Evolutionary conservation across 371 early-diverging fungal genomes (phyloP), one percentile per base, ranked within the genome.

Genomic region (Mortierella sp.): DNA sequence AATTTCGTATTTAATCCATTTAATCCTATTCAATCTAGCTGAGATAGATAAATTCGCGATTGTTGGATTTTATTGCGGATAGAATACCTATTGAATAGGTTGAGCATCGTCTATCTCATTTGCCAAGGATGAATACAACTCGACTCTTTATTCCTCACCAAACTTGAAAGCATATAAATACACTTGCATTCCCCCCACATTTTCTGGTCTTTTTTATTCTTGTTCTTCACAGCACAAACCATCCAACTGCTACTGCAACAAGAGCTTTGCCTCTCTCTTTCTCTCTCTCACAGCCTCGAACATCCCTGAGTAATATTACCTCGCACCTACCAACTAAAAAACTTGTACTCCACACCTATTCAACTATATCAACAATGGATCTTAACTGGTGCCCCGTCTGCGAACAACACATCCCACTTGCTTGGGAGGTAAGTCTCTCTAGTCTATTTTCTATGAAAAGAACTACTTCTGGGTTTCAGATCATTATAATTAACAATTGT

Each of bases 311-410:
- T 43, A 31, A 58, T 45, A 47, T 64, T 42, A 12, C 19, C 53
- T 42, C 62, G 42, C 61, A 56, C 64, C 43, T 51, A 51, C 51
- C 51, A 51, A 51, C 28, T 26, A 51, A 26, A 40, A 40, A 40
- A 40, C 40, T 13, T n/a, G 13, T 43, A 43, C 51, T 51, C 51
- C 51, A 28, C 51, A 51, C n/a, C 51, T 26, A 22, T 6, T 26
- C 23, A 37, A 32, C 56, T 17, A 32, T 49, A 49, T 12, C 54
- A 43, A 49, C 67, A 72, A 72, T 72, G 69, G 73, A 72, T 72
- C 70, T 72, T 62, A 77, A 77, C 72, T 77, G 72, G 72, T 77
- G 77, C 77, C 77, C 77, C 66, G 77, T 77, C 53, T 77, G 77
- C 79, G 73, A 78, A 78, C 73, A 73, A 54, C 79, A 78, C 59